Base-by-base conservation (phyloP, 176 grass and related monocot genomes). In the Oryza rufipogon region DNA sequence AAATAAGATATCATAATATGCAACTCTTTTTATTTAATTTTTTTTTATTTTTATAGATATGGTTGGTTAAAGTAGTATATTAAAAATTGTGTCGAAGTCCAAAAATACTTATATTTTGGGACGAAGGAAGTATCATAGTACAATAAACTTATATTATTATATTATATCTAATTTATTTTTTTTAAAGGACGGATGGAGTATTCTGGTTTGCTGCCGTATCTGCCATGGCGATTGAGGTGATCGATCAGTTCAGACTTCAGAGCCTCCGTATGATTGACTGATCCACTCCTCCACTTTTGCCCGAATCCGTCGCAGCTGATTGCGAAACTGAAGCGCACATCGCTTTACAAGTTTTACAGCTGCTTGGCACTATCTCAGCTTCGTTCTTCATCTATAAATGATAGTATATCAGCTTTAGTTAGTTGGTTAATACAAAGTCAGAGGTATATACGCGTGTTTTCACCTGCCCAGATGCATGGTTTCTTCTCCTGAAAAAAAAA, bases 311-410 rank as follows among this genome's bases (percentile, higher is more conserved):
- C 7, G 60, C 41, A 6, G 4, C 25, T 20, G 25, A 67, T 67
- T 32, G 7, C 63, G 61, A 8, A 75, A 75, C 7, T 6, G 8
- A 16, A 44, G n/a, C 4, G 9, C 20, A 17, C 64, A 15, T 11
- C n/a, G 58, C 71, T 83, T 74, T 75, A 83, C 71, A 44, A 10
- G 9, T 44, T 44, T 44, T 44, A 44, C 42, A 83, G 39, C 81
- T 49, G 61, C 20, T 20, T 14, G 34, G 42, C 71, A 75, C 8
- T 38, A 30, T 45, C 68, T 11, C 38, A 10, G 17, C 15, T 3
- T 20, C n/a, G 51, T 6, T 54, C 51, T 70, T 70, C 22, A 70
- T 17, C 67, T 20, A 39, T 4, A 16, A 5, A 20, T 20, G 2
- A 19, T 33, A 17, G 17, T 6, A 11, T 23, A 23, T 47, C 70